These are phyloP conservation scores for Musa schizocarpa DNA, from an alignment of 176 grass and related monocot genomes.

Conservation along the genomic window DNA sequence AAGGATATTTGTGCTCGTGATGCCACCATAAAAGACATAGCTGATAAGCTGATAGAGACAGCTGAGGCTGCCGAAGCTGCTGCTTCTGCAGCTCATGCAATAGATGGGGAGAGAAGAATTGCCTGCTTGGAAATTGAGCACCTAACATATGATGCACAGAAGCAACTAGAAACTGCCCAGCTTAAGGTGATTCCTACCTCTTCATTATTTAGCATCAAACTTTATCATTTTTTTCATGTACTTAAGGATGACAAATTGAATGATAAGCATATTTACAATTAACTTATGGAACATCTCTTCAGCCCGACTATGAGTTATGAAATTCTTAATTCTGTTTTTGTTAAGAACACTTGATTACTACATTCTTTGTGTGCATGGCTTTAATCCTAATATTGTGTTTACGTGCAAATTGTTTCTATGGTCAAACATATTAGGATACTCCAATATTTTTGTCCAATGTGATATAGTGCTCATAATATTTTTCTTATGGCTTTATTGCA, in stretches of 20 bases:
- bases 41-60: slow-evolving; percentile 84
- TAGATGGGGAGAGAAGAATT: slow-evolving; percentile 68
- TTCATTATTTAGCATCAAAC: background rate
- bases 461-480: background rate
- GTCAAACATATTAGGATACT: background rate
- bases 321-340: background rate
- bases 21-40: slow-evolving; percentile 75
- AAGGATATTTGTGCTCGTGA: slow-evolving; percentile 80
- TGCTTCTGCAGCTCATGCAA: slow-evolving; percentile 61
- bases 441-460: background rate
- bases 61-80: slow-evolving; percentile 79
- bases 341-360: background rate
- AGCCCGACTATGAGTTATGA: background rate
- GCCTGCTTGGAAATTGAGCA: slow-evolving; percentile 56
- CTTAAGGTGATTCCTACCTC: slow-evolving; percentile 41
- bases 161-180: slow-evolving; percentile 51
- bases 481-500: background rate
- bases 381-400: background rate
- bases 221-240: background rate
- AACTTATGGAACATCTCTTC: background rate
- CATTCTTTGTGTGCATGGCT: background rate
- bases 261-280: background rate
- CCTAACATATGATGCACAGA: slow-evolving; percentile 55
- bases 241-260: background rate
- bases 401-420: background rate